Evolutionary conservation across 371 early-diverging fungal genomes (phyloP).

Genomic region (Vairimorpha apis): DNA sequence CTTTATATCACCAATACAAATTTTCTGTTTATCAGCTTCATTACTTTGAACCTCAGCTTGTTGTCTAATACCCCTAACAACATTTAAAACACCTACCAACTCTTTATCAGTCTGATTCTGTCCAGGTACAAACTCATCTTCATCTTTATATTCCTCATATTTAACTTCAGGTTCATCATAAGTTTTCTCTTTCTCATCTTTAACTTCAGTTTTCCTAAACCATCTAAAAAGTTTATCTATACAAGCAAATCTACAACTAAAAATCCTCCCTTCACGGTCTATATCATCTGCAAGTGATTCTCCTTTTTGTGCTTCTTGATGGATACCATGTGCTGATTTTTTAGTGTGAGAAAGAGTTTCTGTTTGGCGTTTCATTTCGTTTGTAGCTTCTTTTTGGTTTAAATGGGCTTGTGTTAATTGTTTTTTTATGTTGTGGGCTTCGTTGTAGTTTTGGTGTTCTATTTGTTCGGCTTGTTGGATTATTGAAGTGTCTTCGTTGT

Average conservation of each 20-base stretch:
- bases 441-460: conserved; percentile 53
- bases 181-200: conserved; percentile 17
- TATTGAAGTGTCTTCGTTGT: conserved; percentile 31
- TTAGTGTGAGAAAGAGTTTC: conserved; percentile 49
- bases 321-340: conserved; percentile 30
- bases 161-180: not conserved
- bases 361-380: conserved; percentile 47
- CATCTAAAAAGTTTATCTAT: conserved; percentile 36
- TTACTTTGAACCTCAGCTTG: conserved; percentile 47
- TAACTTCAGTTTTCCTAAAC: conserved; percentile 19
- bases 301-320: conserved; percentile 50
- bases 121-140: conserved; percentile 41
- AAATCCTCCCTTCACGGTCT: conserved; percentile 48
- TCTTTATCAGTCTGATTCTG: conserved; percentile 56
- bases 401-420: conserved; percentile 42
- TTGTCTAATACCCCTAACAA: conserved; percentile 39
- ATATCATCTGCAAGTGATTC: conserved; percentile 47
- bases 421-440: conserved; percentile 33
- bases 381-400: conserved; percentile 52
- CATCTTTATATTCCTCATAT: conserved; percentile 23
- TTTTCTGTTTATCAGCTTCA: conserved; percentile 46
- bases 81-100: conserved; percentile 31
- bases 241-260: conserved; percentile 38
- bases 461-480: conserved; percentile 42
- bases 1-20: conserved; percentile 45